These are phyloP conservation scores for Cenchrus purpureus DNA, from an alignment of 176 grass and related monocot species.

Conservation along the genomic window DNA sequence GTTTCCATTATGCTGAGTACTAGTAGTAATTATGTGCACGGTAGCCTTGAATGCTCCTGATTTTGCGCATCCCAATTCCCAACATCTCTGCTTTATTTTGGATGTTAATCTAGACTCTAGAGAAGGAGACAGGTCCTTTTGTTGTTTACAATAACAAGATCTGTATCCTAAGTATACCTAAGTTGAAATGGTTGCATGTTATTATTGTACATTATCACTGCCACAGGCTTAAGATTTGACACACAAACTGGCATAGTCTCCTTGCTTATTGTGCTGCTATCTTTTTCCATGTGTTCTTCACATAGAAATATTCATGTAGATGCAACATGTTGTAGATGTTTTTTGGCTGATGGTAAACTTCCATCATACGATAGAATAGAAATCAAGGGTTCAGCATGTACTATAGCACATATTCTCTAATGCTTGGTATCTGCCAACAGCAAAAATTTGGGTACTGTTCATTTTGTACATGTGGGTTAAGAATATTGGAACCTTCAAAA, in stretches of 20 bases:
- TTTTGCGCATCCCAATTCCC: background rate
- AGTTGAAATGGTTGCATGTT: background rate
- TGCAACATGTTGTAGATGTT: background rate
- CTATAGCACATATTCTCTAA: background rate
- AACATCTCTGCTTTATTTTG: conserved; percentile 7
- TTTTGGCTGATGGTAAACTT: background rate
- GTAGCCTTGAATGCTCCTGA: background rate
- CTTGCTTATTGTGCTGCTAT: background rate
- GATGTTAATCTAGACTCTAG: background rate
- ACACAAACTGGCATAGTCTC: background rate
- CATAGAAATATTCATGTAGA: conserved; percentile 3
- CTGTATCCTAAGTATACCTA: background rate
- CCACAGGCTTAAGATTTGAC: background rate
- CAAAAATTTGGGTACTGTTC: background rate
- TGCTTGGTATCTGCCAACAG: background rate
- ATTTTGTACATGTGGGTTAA: background rate
- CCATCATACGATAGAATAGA: conserved; percentile 2
- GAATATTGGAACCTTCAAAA: background rate
- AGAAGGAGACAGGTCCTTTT: background rate
- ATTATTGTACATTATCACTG: background rate
- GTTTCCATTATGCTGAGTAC: background rate
- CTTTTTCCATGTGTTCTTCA: background rate
- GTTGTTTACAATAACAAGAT: conserved; percentile 4
- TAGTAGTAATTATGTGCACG: conserved; percentile 7
- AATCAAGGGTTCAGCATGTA: background rate